Base-by-base conservation (phyloP, 148 eudicot genomes). In the Silene latifolia region DNA sequence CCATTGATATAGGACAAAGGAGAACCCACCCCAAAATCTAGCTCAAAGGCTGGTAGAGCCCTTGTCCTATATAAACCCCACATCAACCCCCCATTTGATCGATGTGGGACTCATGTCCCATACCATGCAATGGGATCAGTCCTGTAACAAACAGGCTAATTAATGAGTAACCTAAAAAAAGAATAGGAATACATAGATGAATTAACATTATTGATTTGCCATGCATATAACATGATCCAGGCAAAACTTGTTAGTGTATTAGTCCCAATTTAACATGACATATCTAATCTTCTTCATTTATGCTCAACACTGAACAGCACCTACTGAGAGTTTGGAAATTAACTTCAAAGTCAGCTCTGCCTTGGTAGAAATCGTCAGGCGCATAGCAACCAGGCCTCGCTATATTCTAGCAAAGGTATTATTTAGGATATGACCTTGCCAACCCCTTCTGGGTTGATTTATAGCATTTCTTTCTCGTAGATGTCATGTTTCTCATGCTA, bases 331-430 rank as follows among this genome's bases (percentile, higher is more conserved):
- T 79, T 87, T 95, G 80, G 98, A 89, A 71, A 95, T 95, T 73
- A 95, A 95, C 82, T 88, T 79, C 85, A 92, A 90, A 82, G 99
- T 95, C 83, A 95, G 99, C 88, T 90, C 99, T 25, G 97, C 97
- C 21, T 86, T 95, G 87, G 97, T 95, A 85, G 99, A 95, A 81
- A 90, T 95, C 69, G 89, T 92, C 64, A 84, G 87, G 80, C 84
- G 85, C 82, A 90, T 95, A 81, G 74, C 87, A 68, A 88, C 97
- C 72, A 84, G 86, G 69, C 99, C 99, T 72, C 93, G 97, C 51
- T 95, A 92, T 80, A 88, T 95, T 80, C 94, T 95, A 69, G 99
- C 99, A 72, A 95, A 95, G 99, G 99, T 95, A 89, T 62, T 64
- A 10, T 51, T 27, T 15, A 61, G 35, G 51, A 69, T 67, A 47